phyloP scores from a whole-genome alignment of 2,329 filamentous ascomycete genomes.

The Rachicladosporium sp. region DNA sequence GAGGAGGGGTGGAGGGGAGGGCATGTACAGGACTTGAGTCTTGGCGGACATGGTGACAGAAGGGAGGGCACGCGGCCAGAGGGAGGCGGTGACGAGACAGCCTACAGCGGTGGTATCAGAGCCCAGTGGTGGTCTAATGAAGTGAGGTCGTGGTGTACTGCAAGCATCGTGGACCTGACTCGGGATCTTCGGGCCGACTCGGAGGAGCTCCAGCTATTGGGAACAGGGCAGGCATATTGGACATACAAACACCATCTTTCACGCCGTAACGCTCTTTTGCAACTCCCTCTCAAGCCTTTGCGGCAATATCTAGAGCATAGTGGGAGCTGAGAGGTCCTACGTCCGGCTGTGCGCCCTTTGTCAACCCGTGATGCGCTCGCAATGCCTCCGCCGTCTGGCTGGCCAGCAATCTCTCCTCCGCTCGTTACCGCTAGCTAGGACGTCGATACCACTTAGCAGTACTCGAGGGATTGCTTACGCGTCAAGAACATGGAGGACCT shows the following conservation, averaged over 20 bases:
- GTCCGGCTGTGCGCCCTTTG: conserved; percentile 12
- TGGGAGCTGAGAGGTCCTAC: conserved; percentile 3
- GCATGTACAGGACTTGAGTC: conserved; percentile 5
- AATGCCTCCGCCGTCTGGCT: conserved; percentile 26
- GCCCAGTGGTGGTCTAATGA: too few relatives aligned
- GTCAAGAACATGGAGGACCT: conserved; percentile 10
- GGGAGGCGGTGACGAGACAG: too few relatives aligned
- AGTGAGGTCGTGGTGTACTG: too few relatives aligned
- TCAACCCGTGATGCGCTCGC: conserved; percentile 25
- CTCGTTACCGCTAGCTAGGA: conserved; percentile 16
- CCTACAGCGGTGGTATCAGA: too few relatives aligned
- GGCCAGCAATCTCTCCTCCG: conserved; percentile 11
- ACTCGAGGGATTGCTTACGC: conserved; percentile 13
- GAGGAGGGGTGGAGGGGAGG: not conserved
- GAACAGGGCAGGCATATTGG: not conserved
- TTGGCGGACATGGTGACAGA: conserved; percentile 8
- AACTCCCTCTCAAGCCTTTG: conserved; percentile 4
- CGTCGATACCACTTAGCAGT: conserved; percentile 15
- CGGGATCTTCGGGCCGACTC: conserved; percentile 3
- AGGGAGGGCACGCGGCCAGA: conserved; percentile 6
- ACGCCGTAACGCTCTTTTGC: conserved; percentile 5
- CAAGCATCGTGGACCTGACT: too few relatives aligned
- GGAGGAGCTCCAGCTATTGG: conserved; percentile 5
- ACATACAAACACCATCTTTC: conserved; percentile 4
- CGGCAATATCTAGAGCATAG: conserved; percentile 5